These are phyloP conservation scores for Penicillium occitanis DNA, from an alignment of 2,329 filamentous ascomycete species.

Conservation along the genomic window DNA sequence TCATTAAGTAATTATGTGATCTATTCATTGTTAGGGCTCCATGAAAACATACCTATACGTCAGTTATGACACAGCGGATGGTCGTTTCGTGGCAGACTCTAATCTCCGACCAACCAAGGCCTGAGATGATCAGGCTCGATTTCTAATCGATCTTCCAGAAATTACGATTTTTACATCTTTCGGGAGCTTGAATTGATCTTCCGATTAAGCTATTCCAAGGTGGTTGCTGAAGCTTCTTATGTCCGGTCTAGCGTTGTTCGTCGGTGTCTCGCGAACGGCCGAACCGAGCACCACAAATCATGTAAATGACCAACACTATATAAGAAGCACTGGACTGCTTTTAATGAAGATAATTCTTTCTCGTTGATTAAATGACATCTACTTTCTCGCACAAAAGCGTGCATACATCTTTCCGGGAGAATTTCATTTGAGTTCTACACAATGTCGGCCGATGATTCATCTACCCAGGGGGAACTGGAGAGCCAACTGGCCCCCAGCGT, in stretches of 20 bases:
- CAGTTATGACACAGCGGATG: neutral
- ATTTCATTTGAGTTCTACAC: neutral
- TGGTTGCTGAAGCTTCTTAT: neutral
- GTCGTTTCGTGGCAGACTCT: neutral
- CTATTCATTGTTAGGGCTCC: neutral
- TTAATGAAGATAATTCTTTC: neutral
- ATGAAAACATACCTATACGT: too few relatives aligned
- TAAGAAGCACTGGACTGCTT: neutral
- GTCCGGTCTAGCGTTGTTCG: neutral
- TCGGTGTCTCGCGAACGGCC: slow-evolving; percentile 1
- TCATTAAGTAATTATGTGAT: neutral
- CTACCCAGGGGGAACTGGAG: neutral
- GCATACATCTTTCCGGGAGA: too few relatives aligned
- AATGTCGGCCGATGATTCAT: neutral
- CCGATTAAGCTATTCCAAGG: neutral
- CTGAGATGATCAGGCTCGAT: neutral
- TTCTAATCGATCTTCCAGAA: neutral
- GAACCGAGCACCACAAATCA: neutral
- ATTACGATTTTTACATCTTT: neutral
- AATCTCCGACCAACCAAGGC: slow-evolving; percentile 1
- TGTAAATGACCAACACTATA: neutral
- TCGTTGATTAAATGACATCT: too few relatives aligned
- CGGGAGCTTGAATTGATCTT: neutral
- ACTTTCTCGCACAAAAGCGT: neutral
- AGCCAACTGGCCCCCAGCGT: neutral